phyloP scores from a whole-genome alignment of 2,329 filamentous ascomycete genomes.

The Ophiostoma ulmi region DNA sequence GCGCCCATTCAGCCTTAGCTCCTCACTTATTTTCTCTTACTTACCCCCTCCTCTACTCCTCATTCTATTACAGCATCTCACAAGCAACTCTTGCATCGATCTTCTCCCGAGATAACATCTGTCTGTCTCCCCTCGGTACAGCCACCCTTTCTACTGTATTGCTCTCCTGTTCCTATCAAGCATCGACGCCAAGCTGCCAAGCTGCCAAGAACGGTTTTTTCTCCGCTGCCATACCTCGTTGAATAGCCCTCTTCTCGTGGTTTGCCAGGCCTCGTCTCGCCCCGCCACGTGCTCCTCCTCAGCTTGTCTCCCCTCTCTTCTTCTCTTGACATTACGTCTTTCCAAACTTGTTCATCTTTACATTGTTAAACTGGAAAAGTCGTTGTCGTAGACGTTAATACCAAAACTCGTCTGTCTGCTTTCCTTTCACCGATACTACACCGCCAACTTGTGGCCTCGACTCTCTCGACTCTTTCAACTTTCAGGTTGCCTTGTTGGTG shows the following conservation, averaged over 20 bases:
- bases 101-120: conserved; percentile 1
- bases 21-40: conserved; percentile 1
- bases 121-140: neutral
- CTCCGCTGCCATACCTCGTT: conserved; percentile 22
- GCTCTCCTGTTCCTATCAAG: conserved; percentile 16
- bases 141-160: conserved; percentile 13
- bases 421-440: neutral
- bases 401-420: neutral
- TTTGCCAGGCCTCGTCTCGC: conserved; percentile 16
- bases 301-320: conserved; percentile 17
- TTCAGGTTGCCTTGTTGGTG: too few species aligned
- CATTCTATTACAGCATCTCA: neutral
- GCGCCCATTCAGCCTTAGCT: conserved; percentile 10
- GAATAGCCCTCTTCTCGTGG: conserved; percentile 16
- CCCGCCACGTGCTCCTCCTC: conserved; percentile 23
- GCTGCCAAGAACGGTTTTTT: conserved; percentile 23
- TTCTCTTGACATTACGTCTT: conserved; percentile 5
- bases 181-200: conserved; percentile 24
- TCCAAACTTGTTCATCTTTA: neutral
- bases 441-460: neutral
- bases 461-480: neutral
- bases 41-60: neutral
- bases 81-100: neutral
- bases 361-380: neutral
- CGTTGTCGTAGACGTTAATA: neutral